A percentile compares a stretch with the other conserved stretches of the same genome.
phyloP scores from a whole-genome alignment of 148 eudicot genomes.

The Nyssa sinensis region DNA sequence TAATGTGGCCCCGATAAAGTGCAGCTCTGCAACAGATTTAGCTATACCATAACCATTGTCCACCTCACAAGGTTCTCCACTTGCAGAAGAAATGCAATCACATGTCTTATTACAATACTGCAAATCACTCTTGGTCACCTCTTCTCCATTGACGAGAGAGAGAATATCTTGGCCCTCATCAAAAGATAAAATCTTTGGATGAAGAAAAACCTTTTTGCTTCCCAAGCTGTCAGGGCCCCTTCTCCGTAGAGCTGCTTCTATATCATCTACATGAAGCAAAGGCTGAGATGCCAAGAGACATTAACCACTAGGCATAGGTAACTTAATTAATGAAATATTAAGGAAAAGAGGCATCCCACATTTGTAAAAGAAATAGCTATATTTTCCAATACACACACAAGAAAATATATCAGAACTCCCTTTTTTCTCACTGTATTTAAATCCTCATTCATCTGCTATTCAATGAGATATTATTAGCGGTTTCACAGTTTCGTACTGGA shows the following conservation, averaged over 20 bases:
- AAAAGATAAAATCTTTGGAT: slow-evolving; percentile 18
- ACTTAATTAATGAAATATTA: not conserved
- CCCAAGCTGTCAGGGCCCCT: slow-evolving; percentile 93
- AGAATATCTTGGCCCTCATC: slow-evolving; percentile 21
- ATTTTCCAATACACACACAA: not conserved
- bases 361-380: not conserved
- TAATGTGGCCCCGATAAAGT: slow-evolving; percentile 72
- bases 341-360: not conserved
- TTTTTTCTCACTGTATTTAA: not conserved
- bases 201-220: slow-evolving; percentile 42
- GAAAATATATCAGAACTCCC: not conserved
- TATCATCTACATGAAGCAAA: slow-evolving; percentile 47
- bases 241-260: slow-evolving; percentile 64
- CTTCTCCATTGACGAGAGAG: slow-evolving; percentile 27
- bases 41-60: slow-evolving; percentile 12
- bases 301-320: too few species aligned
- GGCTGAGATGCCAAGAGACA: slow-evolving; percentile 19
- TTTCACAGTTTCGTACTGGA: not conserved
- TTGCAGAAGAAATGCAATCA: slow-evolving; percentile 10
- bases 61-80: slow-evolving; percentile 17
- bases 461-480: not conserved
- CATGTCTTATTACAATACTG: not conserved
- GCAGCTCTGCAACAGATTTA: slow-evolving; percentile 40
- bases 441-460: not conserved
- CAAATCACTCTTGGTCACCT: slow-evolving; percentile 19